Base-by-base conservation (phyloP, 2,329 filamentous ascomycete species). In the Trichoderma polysporum region DNA sequence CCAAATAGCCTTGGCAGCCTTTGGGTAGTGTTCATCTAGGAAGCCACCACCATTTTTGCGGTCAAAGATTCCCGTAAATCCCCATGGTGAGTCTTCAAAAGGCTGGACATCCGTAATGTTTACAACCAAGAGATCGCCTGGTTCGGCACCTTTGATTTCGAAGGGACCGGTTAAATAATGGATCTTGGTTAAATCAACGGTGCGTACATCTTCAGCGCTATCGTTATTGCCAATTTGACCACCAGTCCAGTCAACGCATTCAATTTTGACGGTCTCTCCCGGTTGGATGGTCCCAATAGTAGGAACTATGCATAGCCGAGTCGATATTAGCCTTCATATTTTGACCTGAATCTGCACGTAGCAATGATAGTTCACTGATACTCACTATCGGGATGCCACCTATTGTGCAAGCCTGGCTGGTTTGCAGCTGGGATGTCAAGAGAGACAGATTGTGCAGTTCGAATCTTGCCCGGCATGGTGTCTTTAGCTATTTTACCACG, bases 21-120 rank as follows among this genome's bases (percentile, higher is more conserved):
- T 87, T 0, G 93, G 93, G 73, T 96, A 97, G 31, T 93, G 84
- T 75, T 96, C 92, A 70, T 97, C 92, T 13, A 97, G 79, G 71
- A 97, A 97, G 0, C 94, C 93, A 9, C 94, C 94, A 6, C 94
- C 94, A 73, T 97, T 97, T 17, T 88, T 80, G 70, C 87, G 89
- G 63, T 90, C 84, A 74, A 97, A 97, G 5, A 95, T 80, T 9
- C 93, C 93, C 0, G 91, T 94, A 77, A 97, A 97, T 0, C 94
- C 94, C 94, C 94, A 97, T 0, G 93, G 93, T 66, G 90, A 87
- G 33, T 95, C 88, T 69, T 94, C 84, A 70, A 97, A 88, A 0
- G 94, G 94, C 80, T 97, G 93, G 0, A 97, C 92, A 74, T 97
- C 94, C 77, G 94, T 93, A 70, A 97, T 97, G 76, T 97, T 93